phyloP scores from a whole-genome alignment of 805 yeast genomes.

The Clavispora phyllophila region DNA sequence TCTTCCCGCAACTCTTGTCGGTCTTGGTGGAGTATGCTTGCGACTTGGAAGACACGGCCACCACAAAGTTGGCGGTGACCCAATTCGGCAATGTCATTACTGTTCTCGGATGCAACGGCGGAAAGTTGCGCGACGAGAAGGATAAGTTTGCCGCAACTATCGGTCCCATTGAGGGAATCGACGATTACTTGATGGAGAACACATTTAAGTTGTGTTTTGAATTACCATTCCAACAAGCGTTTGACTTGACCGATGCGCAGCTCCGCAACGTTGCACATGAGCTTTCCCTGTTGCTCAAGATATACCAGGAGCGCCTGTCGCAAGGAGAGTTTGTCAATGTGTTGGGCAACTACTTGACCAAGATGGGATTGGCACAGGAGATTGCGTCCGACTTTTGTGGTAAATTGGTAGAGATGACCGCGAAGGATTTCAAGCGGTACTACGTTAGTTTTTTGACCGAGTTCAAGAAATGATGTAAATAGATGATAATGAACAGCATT shows the following conservation, averaged over 20 bases:
- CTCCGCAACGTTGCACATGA: conserved; percentile 71
- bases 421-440: conserved; percentile 66
- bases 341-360: conserved; percentile 52
- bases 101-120: conserved; percentile 63
- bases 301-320: conserved; percentile 30
- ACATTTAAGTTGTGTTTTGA: conserved; percentile 68
- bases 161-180: conserved; percentile 61
- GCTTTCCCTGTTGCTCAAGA: conserved; percentile 61
- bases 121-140: conserved; percentile 51
- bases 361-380: conserved; percentile 52
- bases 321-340: conserved; percentile 44
- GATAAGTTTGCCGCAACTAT: conserved; percentile 49
- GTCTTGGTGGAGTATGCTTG: conserved; percentile 62
- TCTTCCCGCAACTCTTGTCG: conserved; percentile 58
- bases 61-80: conserved; percentile 64
- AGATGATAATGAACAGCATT: conserved; percentile 3
- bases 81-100: conserved; percentile 60
- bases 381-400: conserved; percentile 58
- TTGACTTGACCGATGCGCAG: conserved; percentile 75
- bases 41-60: conserved; percentile 56
- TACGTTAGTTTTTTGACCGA: conserved; percentile 43
- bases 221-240: conserved; percentile 68
- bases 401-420: conserved; percentile 50
- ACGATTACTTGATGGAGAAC: conserved; percentile 63
- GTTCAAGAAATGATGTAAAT: conserved; percentile 22